Conservation (phyloP, 2,329 filamentous ascomycete genomes). For the Ascochyta pisi region DNA sequence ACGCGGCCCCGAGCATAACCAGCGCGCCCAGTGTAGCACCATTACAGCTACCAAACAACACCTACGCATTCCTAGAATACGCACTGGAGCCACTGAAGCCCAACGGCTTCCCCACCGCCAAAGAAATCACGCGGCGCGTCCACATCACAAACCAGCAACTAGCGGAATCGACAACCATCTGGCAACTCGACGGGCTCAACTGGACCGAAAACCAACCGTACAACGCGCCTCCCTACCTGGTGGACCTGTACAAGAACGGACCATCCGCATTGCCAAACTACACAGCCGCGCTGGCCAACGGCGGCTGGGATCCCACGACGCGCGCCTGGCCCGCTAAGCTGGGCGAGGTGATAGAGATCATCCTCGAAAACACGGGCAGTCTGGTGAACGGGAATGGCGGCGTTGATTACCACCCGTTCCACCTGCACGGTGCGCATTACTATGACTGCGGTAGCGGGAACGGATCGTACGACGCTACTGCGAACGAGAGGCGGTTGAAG, state of each 20-base stretch:
- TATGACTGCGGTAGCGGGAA: constrained; percentile 63
- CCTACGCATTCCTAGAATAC: constrained; percentile 50
- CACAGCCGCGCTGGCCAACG: constrained; percentile 56
- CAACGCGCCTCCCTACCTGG: constrained; percentile 55
- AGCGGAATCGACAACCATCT: constrained; percentile 25
- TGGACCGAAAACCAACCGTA: constrained; percentile 23
- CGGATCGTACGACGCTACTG: constrained; percentile 59
- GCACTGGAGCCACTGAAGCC: constrained; percentile 43
- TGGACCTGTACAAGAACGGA: constrained; percentile 60
- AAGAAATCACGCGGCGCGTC: constrained; percentile 46
- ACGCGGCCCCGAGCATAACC: constrained; percentile 6
- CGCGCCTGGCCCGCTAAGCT: constrained; percentile 60
- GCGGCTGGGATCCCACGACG: constrained; percentile 62
- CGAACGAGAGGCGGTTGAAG: constrained; percentile 55
- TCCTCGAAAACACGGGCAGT: constrained; percentile 52
- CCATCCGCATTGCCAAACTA: constrained; percentile 60
- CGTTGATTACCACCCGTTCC: constrained; percentile 58
- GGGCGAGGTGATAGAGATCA: constrained; percentile 64
- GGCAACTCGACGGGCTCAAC: constrained; percentile 34
- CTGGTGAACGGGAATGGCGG: constrained; percentile 29
- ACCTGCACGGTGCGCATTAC: constrained; percentile 62
- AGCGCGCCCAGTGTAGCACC: constrained; percentile 30
- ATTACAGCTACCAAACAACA: constrained; percentile 40
- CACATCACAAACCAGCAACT: constrained; percentile 39
- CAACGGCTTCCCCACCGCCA: constrained; percentile 42